Conservation (phyloP, 2,329 filamentous ascomycete genomes). For the Pestalotiopsis sp. region DNA sequence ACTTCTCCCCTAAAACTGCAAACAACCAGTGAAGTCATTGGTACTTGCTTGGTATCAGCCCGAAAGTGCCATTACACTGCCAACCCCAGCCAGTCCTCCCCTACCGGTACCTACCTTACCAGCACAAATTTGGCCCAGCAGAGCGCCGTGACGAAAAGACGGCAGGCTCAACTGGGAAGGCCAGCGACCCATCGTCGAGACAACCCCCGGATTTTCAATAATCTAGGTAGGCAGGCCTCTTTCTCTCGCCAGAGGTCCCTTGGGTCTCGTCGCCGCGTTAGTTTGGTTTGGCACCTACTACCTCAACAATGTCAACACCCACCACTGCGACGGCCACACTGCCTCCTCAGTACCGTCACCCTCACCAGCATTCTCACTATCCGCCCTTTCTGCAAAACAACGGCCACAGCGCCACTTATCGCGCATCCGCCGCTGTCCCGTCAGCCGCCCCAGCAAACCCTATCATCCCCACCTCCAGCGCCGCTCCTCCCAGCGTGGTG, state of each 20-base stretch:
- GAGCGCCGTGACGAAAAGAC: slow-evolving; percentile 5
- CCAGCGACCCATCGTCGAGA: slow-evolving; percentile 6
- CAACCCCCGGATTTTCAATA: slow-evolving; percentile 10
- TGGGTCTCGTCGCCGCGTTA: neutral
- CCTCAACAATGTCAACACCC: slow-evolving; percentile 74
- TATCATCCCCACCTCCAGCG: slow-evolving; percentile 41
- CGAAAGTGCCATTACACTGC: neutral
- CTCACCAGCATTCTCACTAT: slow-evolving; percentile 57
- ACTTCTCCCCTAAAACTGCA: neutral
- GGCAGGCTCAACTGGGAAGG: slow-evolving; percentile 12
- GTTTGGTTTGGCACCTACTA: slow-evolving; percentile 7
- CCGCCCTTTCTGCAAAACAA: slow-evolving; percentile 27
- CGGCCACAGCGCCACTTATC: slow-evolving; percentile 48
- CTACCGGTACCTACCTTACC: neutral
- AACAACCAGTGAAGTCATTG: slow-evolving; percentile 12
- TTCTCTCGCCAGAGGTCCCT: neutral
- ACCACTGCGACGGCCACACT: slow-evolving; percentile 76
- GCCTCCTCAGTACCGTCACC: slow-evolving; percentile 65
- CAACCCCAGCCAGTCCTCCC: neutral
- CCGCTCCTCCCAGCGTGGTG: slow-evolving; percentile 26
- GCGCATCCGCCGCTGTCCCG: slow-evolving; percentile 29
- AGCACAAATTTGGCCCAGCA: neutral
- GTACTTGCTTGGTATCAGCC: neutral
- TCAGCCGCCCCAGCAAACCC: slow-evolving; percentile 33
- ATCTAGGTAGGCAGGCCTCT: neutral